Base-by-base conservation (phyloP, 768 basidiomycete genomes). In the Wakefieldia striispora region DNA sequence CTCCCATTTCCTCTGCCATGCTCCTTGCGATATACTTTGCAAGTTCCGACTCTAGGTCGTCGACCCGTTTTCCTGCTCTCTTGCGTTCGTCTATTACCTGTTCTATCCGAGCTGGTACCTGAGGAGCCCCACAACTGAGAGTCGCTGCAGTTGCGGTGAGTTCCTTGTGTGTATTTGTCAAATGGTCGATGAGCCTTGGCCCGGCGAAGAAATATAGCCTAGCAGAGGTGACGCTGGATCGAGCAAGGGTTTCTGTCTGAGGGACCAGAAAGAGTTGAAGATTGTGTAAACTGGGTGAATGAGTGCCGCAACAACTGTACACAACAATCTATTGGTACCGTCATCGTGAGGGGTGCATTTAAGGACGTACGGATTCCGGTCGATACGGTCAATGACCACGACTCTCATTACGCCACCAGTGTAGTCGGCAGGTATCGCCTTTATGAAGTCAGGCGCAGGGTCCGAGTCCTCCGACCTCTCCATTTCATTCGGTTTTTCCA, bases 141-240 rank as follows among this genome's bases (percentile, higher is more conserved):
- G 76, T 76, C 3, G 78, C 69, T 0, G 89, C 76, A 0, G 85
- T 75, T 39, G 64, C 65, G 3, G 81, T 72, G 29, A 93, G 74
- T 5, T 77, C 62, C 11, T 68, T 64, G 57, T 90, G 86, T 0
- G 81, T 73, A 3, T 78, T 72, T 3, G 78, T 72, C 45, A 93
- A 72, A 60, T 88, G 76, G 2, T 72, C 60, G 38, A 87, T 78
- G 6, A 91, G 76, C 20, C 92, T 83, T 14, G 87, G 84, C 5
- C 92, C 93, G n/a, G 83, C 72, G 43, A 88, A 75, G 72, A 97
- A 94, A 70, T 83, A 89, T 5, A 95, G 76, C 21, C 91, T 83
- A 20, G 81, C 82, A 49, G 84, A 83, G 0, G 81, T 78, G 2
- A 81, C 76, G 14, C 73, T 72, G 8, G 84, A 77, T 10, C 85